These are phyloP conservation scores for Aspergillus ochraceoroseus DNA, from an alignment of 2,329 filamentous ascomycete species.

Conservation along the genomic window DNA sequence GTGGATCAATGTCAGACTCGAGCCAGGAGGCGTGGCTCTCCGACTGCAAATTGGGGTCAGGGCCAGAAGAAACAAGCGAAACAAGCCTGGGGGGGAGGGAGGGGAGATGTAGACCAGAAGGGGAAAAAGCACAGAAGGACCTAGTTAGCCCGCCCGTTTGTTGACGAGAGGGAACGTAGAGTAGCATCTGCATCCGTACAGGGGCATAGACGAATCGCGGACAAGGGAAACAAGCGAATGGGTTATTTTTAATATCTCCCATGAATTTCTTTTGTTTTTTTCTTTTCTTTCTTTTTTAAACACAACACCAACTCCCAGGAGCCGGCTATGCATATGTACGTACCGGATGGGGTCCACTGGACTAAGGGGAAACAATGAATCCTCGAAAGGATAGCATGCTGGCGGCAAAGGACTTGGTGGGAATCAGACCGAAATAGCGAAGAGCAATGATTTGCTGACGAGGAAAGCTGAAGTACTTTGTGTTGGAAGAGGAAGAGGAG, in stretches of 20 bases:
- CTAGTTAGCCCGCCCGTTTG: slow-evolving; percentile 21
- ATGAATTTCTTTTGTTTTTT: slow-evolving; percentile 6
- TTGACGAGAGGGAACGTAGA: slow-evolving; percentile 17
- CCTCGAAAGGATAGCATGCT: slow-evolving; percentile 22
- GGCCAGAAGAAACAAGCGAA: slow-evolving; percentile 8
- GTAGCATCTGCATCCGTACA: slow-evolving; percentile 15
- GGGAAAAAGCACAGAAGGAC: slow-evolving; percentile 12
- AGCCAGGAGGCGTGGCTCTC: slow-evolving; percentile 5
- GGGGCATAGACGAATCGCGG: slow-evolving; percentile 12
- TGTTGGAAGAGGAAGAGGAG: slow-evolving; percentile 1
- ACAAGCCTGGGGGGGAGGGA: slow-evolving; percentile 3
- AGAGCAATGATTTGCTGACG: slow-evolving; percentile 17
- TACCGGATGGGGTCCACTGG: slow-evolving; percentile 20
- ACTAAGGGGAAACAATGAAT: slow-evolving; percentile 25
- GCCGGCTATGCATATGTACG: slow-evolving; percentile 17
- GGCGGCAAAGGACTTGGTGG: slow-evolving; percentile 24
- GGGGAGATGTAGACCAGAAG: too few species aligned
- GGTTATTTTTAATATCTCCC: slow-evolving; percentile 12
- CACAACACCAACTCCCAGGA: slow-evolving; percentile 12
- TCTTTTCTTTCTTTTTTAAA: slow-evolving; percentile 6
- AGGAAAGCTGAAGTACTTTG: too few species aligned
- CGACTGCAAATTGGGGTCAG: slow-evolving; percentile 17
- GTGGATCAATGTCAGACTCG: slow-evolving; percentile 12
- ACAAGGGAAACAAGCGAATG: slow-evolving; percentile 9
- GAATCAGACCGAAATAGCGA: slow-evolving; percentile 13